Conservation (phyloP, 1,284 basidiomycete species). For the Phylloboletellus chloephorus region DNA sequence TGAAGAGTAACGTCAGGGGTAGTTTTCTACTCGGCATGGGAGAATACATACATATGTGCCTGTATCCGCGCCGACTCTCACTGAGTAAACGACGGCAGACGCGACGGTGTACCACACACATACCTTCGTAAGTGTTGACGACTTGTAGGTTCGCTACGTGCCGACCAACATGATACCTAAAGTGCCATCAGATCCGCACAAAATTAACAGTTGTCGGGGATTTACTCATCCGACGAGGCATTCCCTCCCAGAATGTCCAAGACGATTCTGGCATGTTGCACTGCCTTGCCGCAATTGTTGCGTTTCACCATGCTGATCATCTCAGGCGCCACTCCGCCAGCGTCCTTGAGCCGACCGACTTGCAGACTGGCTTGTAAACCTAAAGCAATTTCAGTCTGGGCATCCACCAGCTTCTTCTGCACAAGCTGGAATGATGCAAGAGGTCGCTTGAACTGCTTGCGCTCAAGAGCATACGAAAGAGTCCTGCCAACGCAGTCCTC, state of each 20-base stretch:
- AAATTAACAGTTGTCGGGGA: constrained; percentile 8
- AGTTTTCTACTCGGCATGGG: background rate
- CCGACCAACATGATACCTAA: constrained; percentile 81
- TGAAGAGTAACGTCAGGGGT: constrained; percentile 8
- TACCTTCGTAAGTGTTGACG: constrained; percentile 89
- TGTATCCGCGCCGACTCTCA: constrained; percentile 18
- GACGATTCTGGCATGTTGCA: constrained; percentile 73
- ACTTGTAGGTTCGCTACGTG: constrained; percentile 91
- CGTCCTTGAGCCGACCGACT: constrained; percentile 88
- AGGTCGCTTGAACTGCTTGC: constrained; percentile 85
- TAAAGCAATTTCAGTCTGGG: constrained; percentile 78
- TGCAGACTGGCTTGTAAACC: constrained; percentile 80
- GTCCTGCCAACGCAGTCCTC: constrained; percentile 86
- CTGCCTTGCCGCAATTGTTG: constrained; percentile 93
- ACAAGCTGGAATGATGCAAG: constrained; percentile 93
- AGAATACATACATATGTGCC: constrained; percentile 26
- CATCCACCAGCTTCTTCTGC: constrained; percentile 95
- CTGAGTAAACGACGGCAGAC: constrained; percentile 5
- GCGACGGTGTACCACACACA: constrained; percentile 22
- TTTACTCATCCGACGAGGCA: constrained; percentile 84
- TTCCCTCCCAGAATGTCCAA: constrained; percentile 91
- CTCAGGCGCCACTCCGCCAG: constrained; percentile 75
- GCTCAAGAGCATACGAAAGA: constrained; percentile 82
- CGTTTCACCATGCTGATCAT: constrained; percentile 95
- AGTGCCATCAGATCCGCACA: background rate